phyloP scores from a whole-genome alignment of 768 basidiomycete species.

The Leccinum disarticulatum region DNA sequence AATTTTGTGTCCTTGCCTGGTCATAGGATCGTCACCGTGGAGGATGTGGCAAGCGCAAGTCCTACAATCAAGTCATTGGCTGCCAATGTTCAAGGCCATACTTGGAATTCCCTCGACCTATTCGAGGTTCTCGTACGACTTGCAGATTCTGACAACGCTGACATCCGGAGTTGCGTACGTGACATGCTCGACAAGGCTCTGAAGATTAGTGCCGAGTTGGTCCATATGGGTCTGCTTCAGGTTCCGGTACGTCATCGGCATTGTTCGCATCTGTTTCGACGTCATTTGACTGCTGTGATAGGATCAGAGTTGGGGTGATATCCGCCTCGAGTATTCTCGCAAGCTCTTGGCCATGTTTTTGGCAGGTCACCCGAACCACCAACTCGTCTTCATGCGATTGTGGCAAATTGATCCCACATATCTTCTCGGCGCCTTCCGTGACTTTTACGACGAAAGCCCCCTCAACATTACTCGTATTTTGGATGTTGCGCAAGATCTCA shows the following conservation, averaged over 20 bases:
- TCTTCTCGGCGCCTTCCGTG: conserved; percentile 83
- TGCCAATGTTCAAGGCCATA: conserved; percentile 85
- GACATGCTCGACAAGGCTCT: conserved; percentile 95
- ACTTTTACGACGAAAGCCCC: conserved; percentile 90
- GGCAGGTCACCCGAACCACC: conserved; percentile 90
- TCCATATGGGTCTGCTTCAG: conserved; percentile 90
- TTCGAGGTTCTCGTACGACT: conserved; percentile 85
- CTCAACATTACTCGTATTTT: conserved; percentile 93
- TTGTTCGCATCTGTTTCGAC: not conserved
- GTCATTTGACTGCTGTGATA: conserved; percentile 20
- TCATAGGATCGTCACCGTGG: conserved; percentile 79
- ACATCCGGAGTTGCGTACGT: conserved; percentile 74
- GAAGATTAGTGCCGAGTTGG: conserved; percentile 90
- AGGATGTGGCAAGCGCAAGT: conserved; percentile 81
- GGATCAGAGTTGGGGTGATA: conserved; percentile 86
- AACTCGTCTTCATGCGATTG: conserved; percentile 94
- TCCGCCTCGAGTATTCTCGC: conserved; percentile 83
- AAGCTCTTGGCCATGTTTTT: conserved; percentile 88
- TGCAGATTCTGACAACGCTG: conserved; percentile 66
- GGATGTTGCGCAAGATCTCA: conserved; percentile 93
- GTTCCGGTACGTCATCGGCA: conserved; percentile 72
- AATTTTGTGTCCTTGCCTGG: conserved; percentile 89
- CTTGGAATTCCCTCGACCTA: conserved; percentile 93
- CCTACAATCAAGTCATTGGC: conserved; percentile 92
- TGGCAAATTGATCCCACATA: conserved; percentile 90